Evolutionary conservation across 768 basidiomycete species (phyloP).

Genomic region (Suillus occidentalis): DNA sequence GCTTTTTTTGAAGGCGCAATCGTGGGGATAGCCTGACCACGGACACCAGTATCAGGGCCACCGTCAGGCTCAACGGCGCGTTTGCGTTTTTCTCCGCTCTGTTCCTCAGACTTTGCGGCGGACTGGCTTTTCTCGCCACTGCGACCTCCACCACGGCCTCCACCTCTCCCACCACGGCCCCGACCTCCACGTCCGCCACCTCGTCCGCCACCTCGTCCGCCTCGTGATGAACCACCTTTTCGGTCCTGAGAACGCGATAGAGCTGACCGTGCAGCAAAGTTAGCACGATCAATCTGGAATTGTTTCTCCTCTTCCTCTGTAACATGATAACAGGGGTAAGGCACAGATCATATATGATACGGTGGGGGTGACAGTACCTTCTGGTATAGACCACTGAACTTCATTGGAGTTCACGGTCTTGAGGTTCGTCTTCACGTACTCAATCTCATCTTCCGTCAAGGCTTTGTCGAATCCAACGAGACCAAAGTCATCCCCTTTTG

Average conservation of each 20-base stretch:
- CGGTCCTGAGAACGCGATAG: conserved; percentile 40
- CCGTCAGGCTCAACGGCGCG: conserved; percentile 78
- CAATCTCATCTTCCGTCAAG: conserved; percentile 70
- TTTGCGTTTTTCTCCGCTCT: conserved; percentile 73
- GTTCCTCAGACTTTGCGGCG: conserved; percentile 39
- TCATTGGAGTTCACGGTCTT: conserved; percentile 64
- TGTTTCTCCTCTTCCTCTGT: conserved; percentile 70
- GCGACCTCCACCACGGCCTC: conserved; percentile 21
- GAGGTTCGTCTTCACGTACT: conserved; percentile 64
- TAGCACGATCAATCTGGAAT: conserved; percentile 75
- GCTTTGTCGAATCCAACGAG: conserved; percentile 60
- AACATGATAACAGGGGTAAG: conserved; percentile 8
- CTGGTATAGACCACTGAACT: conserved; percentile 63
- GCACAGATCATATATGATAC: not conserved
- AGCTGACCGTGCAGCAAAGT: conserved; percentile 57
- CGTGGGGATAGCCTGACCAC: conserved; percentile 59
- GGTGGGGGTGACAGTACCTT: conserved; percentile 41
- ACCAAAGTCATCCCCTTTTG: conserved; percentile 45
- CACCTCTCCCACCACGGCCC: conserved; percentile 35
- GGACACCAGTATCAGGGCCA: conserved; percentile 63
- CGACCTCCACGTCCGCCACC: conserved; percentile 38
- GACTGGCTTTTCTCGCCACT: conserved; percentile 20
- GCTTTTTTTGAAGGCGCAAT: conserved; percentile 41
- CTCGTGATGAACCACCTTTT: conserved; percentile 38
- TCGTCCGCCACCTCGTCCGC: conserved; percentile 51